Evolutionary conservation across 2,329 filamentous ascomycete genomes (phyloP).

Genomic region (Xylariaceae sp.): DNA sequence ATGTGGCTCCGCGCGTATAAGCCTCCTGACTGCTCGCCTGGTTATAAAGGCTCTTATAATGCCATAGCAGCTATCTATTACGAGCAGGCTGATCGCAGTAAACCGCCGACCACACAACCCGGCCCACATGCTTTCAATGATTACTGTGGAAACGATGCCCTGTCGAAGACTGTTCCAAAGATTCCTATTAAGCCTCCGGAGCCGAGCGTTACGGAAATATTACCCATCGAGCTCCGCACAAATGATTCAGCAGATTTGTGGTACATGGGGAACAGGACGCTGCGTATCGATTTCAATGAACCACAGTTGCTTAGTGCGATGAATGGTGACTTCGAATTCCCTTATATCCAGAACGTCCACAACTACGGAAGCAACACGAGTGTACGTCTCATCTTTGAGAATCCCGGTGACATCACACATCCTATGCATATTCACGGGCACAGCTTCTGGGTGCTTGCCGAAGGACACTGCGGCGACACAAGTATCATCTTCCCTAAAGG

Average conservation of each 20-base stretch:
- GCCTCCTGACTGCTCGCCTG: slow-evolving; percentile 18
- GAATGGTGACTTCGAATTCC: slow-evolving; percentile 13
- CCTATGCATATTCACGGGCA: slow-evolving; percentile 50
- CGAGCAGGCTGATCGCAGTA: slow-evolving; percentile 13
- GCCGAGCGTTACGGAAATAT: slow-evolving; percentile 13
- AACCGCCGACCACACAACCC: slow-evolving; percentile 8
- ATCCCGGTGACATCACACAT: slow-evolving; percentile 31
- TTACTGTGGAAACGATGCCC: slow-evolving; percentile 21
- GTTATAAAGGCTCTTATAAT: slow-evolving; percentile 10
- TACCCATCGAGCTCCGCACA: slow-evolving; percentile 16
- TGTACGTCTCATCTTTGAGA: slow-evolving; percentile 30
- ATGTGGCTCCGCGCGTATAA: slow-evolving; percentile 20
- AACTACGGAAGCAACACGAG: slow-evolving; percentile 22
- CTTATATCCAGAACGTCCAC: slow-evolving; percentile 16
- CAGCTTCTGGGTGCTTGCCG: slow-evolving; percentile 42
- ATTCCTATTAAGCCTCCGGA: slow-evolving; percentile 11
- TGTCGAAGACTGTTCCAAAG: slow-evolving; percentile 11
- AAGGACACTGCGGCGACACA: slow-evolving; percentile 23
- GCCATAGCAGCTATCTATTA: slow-evolving; percentile 20
- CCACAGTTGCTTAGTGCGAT: slow-evolving; percentile 20
- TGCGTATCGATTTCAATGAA: slow-evolving; percentile 20
- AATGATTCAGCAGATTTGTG: slow-evolving; percentile 19
- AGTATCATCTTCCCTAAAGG: slow-evolving; percentile 14
- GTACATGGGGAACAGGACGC: slow-evolving; percentile 18
- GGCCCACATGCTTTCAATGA: slow-evolving; percentile 12